A percentile compares a stretch with the other conserved stretches of the same genome.
These are phyloP conservation scores for Pinus taeda DNA, from an alignment of 75 land plant genomes.

Conservation along the genomic window DNA sequence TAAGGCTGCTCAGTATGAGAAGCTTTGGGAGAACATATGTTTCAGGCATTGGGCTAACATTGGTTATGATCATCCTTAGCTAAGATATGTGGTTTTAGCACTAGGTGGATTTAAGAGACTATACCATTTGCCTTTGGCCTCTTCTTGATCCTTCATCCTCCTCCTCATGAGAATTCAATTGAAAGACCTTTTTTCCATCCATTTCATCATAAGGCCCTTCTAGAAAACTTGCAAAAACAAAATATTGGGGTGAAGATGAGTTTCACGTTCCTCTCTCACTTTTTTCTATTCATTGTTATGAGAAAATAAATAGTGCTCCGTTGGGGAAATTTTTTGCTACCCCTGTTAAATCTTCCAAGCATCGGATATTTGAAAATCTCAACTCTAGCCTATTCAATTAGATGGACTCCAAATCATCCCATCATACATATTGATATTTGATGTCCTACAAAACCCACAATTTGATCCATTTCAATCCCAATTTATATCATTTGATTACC, in stretches of 20 bases:
- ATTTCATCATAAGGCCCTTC: not conserved
- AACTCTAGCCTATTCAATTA: not conserved
- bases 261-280: constrained; percentile 47
- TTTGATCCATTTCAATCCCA: not conserved
- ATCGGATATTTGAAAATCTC: constrained; percentile 3
- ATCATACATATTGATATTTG: not conserved
- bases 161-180: not conserved
- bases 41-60: constrained; percentile 32
- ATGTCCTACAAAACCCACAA: not conserved
- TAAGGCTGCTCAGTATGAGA: constrained; percentile 59
- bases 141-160: constrained; percentile 16
- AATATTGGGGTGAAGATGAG: constrained; percentile 66
- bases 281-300: constrained; percentile 34
- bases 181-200: not conserved
- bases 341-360: constrained; percentile 1
- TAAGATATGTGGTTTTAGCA: constrained; percentile 59
- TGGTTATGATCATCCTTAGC: constrained; percentile 43
- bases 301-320: constrained; percentile 39
- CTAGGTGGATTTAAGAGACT: constrained; percentile 70
- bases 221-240: constrained; percentile 2
- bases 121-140: constrained; percentile 42
- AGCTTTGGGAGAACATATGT: constrained; percentile 76
- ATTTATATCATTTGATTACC: not conserved
- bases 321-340: not conserved
- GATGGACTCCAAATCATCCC: not conserved